phyloP scores from a whole-genome alignment of 2,329 filamentous ascomycete genomes.

The Metarhizium guizhouense region DNA sequence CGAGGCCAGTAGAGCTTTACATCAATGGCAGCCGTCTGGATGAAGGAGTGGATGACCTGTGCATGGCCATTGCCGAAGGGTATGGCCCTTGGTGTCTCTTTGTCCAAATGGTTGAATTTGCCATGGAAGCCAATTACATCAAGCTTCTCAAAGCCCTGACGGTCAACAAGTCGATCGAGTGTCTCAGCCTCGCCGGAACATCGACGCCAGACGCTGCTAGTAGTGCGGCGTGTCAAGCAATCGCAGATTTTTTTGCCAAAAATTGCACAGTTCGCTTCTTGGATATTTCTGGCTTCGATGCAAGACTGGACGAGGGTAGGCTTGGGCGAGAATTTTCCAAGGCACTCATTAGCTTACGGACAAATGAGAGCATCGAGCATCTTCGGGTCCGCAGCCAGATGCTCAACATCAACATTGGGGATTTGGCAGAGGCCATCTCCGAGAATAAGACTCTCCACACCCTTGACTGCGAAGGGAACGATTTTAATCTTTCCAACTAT shows the following conservation, averaged over 20 bases:
- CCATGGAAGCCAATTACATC: constrained; percentile 40
- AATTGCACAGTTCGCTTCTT: constrained; percentile 44
- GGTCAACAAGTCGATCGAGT: constrained; percentile 39
- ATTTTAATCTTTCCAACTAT: constrained; percentile 43
- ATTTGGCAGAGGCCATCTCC: constrained; percentile 40
- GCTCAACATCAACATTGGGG: constrained; percentile 43
- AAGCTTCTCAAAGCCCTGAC: constrained; percentile 41
- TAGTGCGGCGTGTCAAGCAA: constrained; percentile 35
- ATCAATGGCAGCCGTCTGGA: constrained; percentile 46
- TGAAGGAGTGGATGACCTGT: constrained; percentile 40
- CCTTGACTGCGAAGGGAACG: constrained; percentile 46
- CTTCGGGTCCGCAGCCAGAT: constrained; percentile 48
- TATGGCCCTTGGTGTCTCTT: constrained; percentile 41
- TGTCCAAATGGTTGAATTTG: constrained; percentile 50
- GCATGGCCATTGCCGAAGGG: constrained; percentile 35
- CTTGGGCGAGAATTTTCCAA: constrained; percentile 44
- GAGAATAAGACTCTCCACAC: constrained; percentile 39
- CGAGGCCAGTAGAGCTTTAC: constrained; percentile 37
- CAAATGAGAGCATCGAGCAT: constrained; percentile 37
- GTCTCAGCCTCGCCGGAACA: constrained; percentile 46
- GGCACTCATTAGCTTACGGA: constrained; percentile 36
- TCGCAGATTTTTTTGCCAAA: constrained; percentile 41
- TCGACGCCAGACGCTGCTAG: constrained; percentile 38
- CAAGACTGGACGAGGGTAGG: constrained; percentile 48
- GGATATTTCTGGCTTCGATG: constrained; percentile 47